Base-by-base conservation (phyloP, 371 early-diverging fungal species). In the Rhizopus arrhizus region DNA sequence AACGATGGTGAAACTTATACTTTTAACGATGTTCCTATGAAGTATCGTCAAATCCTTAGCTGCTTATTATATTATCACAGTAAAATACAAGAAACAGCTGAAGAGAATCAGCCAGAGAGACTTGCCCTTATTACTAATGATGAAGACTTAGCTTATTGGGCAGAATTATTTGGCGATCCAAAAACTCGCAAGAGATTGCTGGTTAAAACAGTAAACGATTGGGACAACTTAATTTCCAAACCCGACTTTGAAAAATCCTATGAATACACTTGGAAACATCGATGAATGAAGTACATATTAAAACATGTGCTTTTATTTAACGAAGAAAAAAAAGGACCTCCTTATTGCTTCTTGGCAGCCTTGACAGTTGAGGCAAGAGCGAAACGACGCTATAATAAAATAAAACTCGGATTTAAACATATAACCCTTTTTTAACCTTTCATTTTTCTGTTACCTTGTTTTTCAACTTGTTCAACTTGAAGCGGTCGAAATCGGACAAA, bases 401-500 rank as follows among this genome's bases (percentile, higher is more conserved):
- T 22, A 22, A 43, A 51, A 59, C 10, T n/a, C 47, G 59, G 32
- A 48, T 48, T n/a, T 51, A 47, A 22, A 15, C 43, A n/a, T 13
- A 43, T 0, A 43, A 0, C 8, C 58, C 13, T 48, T 16, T 43
- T 32, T n/a, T 22, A 22, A 22, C 22, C 22, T 22, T 28, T 43
- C 34, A 31, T 48, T 40, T 16, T n/a, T 35, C 43, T 45, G 71
- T 72, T 83, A 87, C 86, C 83, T 91, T 83, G 85, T 86, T 90
- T 87, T 89, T 90, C 72, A 91, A 79, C 80, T 89, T 84, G 82
- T 81, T 81, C 61, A 95, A 69, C 92, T 97, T 95, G 94, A 96
- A 97, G 69, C 98, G 91, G 74, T 97, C 97, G 81, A 97, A 97
- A 85, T 99, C 99, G 58, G 89, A 68, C 77, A 95, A 80, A 74